Evolutionary conservation across 169 alveolate genomes (phyloP).

Genomic region (Babesia gibsoni): DNA sequence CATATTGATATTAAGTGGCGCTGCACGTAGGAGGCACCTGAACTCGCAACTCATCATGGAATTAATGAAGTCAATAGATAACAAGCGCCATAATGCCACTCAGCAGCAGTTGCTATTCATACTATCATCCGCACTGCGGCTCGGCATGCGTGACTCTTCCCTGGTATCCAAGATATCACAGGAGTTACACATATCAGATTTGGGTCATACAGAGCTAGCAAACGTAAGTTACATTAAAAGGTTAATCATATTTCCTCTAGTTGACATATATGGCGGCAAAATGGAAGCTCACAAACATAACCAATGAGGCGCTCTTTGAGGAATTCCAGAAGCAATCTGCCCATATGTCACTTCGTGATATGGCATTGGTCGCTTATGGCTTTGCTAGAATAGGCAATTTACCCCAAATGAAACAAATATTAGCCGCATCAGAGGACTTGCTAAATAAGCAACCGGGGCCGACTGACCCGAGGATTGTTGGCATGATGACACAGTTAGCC

Average conservation of each 20-base stretch:
- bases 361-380: conserved; percentile 46
- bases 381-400: background rate
- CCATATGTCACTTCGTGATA: conserved; percentile 8
- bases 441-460: background rate
- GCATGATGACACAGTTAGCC: background rate
- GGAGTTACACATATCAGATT: background rate
- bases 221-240: conserved; percentile 25
- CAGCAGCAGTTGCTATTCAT: conserved; percentile 39
- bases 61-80: background rate
- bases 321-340: background rate
- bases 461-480: background rate
- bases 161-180: background rate
- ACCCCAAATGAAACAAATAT: background rate
- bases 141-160: conserved; percentile 10
- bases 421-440: background rate
- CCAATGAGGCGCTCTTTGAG: background rate
- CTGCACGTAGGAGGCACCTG: background rate
- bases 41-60: conserved; percentile 4
- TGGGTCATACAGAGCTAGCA: conserved; percentile 5
- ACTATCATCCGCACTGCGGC: conserved; percentile 20
- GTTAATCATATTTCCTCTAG: conserved; percentile 2
- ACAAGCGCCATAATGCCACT: background rate
- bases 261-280: conserved; percentile 42
- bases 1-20: background rate
- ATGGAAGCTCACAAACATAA: conserved; percentile 6